A percentile compares a stretch with the other conserved stretches of the same genome.
Evolutionary conservation across 2,329 filamentous ascomycete species (phyloP).

Genomic region (Catunica adiposa): DNA sequence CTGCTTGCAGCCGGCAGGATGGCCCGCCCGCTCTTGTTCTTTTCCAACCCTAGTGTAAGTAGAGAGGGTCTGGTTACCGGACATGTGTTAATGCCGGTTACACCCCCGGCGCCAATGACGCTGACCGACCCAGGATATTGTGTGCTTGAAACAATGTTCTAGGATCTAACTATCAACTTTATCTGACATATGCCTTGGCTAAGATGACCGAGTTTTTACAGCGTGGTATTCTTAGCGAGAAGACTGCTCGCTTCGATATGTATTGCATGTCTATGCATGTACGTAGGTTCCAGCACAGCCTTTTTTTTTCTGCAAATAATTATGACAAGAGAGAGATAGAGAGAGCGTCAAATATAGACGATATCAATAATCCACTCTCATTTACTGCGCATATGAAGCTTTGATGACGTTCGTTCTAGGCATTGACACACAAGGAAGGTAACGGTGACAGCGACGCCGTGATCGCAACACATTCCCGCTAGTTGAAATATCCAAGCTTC

Average conservation of each 20-base stretch:
- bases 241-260: background rate
- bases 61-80: background rate
- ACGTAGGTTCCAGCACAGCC: no score
- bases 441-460: background rate
- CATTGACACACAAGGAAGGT: conserved; percentile 5
- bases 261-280: no score
- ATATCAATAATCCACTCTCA: background rate
- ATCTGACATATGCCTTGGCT: no score
- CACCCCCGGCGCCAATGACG: background rate
- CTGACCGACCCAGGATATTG: background rate
- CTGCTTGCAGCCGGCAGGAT: background rate
- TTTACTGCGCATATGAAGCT: background rate
- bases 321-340: no score
- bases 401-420: background rate
- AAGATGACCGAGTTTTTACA: background rate
- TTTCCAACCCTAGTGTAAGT: background rate
- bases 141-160: background rate
- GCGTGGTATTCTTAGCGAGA: background rate
- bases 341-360: no score
- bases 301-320: no score
- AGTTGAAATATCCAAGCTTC: no score
- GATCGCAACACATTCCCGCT: background rate
- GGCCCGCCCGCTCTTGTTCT: background rate
- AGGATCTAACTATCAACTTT: no score
- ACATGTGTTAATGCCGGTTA: background rate